Percentiles rank a stretch among this genome's conserved stretches.
phyloP scores from a whole-genome alignment of 352 stramenopile genomes.

The Pythium phragmitis region DNA sequence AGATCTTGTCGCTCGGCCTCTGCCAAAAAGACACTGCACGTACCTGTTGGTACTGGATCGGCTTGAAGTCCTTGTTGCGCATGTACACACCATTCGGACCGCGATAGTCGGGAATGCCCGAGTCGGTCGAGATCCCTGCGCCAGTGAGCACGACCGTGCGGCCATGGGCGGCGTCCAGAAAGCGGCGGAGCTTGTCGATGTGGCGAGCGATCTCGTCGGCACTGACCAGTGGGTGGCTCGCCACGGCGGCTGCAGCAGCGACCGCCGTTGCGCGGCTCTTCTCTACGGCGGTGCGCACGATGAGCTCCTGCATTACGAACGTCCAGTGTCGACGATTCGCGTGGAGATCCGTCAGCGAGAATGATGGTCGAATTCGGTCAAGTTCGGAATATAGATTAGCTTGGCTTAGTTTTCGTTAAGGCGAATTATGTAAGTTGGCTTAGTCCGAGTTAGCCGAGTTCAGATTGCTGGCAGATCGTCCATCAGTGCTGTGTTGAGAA shows the following conservation, averaged over 20 bases:
- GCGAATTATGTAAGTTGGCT: background rate
- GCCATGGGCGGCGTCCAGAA: conserved; percentile 52
- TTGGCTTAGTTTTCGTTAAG: background rate
- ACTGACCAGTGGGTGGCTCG: conserved; percentile 9
- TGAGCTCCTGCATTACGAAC: conserved; percentile 26
- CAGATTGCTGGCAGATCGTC: no score
- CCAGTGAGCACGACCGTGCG: conserved; percentile 88
- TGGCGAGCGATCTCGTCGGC: conserved; percentile 27
- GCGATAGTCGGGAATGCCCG: conserved; percentile 97
- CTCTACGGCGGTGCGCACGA: conserved; percentile 28
- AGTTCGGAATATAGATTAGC: conserved; percentile 9
- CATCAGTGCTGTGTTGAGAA: no score
- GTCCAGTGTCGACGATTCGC: background rate
- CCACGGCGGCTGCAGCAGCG: conserved; percentile 21
- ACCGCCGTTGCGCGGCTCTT: conserved; percentile 23
- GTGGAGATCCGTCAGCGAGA: background rate
- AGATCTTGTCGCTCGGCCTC: no score
- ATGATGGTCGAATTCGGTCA: background rate
- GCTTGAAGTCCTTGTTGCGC: conserved; percentile 91
- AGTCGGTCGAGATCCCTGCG: conserved; percentile 96
- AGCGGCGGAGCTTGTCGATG: conserved; percentile 42
- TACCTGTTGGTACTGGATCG: conserved; percentile 96
- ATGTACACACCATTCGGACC: conserved; percentile 95
- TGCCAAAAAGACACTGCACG: conserved; percentile 17
- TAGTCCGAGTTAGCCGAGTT: no score